Percentiles rank a stretch among this genome's conserved stretches.
phyloP scores from a whole-genome alignment of 768 basidiomycete species.

The Amanita pallidorosea region DNA sequence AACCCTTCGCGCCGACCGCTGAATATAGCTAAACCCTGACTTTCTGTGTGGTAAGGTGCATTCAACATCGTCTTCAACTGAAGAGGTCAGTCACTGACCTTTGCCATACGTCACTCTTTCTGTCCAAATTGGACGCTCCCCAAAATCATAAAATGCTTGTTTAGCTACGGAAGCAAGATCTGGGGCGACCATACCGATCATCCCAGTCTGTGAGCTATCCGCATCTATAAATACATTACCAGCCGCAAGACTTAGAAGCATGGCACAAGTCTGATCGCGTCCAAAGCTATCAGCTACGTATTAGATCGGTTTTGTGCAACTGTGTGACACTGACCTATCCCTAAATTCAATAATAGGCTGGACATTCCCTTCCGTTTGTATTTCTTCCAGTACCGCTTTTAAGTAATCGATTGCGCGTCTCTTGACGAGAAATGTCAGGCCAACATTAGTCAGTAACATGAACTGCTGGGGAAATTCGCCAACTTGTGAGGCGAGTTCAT shows the following conservation, averaged over 20 bases:
- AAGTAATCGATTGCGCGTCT: conserved; percentile 80
- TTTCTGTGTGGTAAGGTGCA: conserved; percentile 34
- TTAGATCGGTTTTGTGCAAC: background rate
- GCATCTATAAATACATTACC: conserved; percentile 73
- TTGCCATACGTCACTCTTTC: conserved; percentile 71
- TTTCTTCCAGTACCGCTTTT: conserved; percentile 70
- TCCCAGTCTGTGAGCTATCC: conserved; percentile 35
- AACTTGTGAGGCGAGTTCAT: conserved; percentile 78
- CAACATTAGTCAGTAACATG: conserved; percentile 81
- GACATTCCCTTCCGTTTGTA: conserved; percentile 63
- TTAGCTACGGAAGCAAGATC: conserved; percentile 67
- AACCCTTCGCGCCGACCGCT: conserved; percentile 87
- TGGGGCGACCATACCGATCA: conserved; percentile 40
- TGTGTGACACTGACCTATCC: conserved; percentile 43
- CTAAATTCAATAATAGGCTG: conserved; percentile 78
- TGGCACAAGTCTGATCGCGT: conserved; percentile 84
- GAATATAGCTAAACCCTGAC: conserved; percentile 65
- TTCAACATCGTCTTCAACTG: background rate
- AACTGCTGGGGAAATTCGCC: conserved; percentile 69
- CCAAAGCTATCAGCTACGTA: conserved; percentile 53
- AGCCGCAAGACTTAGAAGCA: conserved; percentile 79
- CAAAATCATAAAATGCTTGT: conserved; percentile 80
- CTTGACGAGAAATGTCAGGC: conserved; percentile 71
- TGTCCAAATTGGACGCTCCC: conserved; percentile 75
- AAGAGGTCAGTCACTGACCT: conserved; percentile 27